Conservation (phyloP, 306 rosid genomes). For the Pterocarpus macrocarpus region DNA sequence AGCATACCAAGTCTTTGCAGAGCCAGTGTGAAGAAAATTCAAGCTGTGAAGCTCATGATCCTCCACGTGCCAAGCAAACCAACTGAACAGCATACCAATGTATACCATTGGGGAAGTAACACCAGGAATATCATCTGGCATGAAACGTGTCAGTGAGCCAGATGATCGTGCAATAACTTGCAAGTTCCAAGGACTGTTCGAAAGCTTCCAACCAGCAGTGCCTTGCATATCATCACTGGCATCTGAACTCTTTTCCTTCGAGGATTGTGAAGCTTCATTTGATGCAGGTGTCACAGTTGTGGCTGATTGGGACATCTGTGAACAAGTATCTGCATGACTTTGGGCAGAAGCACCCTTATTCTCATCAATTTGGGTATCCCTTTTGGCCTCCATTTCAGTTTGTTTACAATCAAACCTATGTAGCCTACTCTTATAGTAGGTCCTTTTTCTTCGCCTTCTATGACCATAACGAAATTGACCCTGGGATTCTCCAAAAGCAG, state of each 20-base stretch:
- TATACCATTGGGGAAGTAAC: constrained; percentile 99
- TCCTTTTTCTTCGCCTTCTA: constrained; percentile 80
- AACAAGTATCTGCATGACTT: constrained; percentile 46
- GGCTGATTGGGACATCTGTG: constrained; percentile 56
- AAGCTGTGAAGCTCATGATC: constrained; percentile 99
- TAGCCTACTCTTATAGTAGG: constrained; percentile 70
- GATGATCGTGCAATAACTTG: constrained; percentile 96
- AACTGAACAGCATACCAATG: constrained; percentile 98
- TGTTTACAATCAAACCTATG: constrained; percentile 58
- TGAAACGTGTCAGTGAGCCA: constrained; percentile 97
- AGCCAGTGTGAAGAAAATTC: constrained; percentile 96
- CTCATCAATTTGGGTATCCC: constrained; percentile 45
- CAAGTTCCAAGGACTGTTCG: constrained; percentile 98
- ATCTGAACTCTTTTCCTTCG: constrained; percentile 62
- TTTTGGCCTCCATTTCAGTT: constrained; percentile 47
- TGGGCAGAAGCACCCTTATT: constrained; percentile 45
- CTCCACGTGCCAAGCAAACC: constrained; percentile 99
- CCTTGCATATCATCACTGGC: constrained; percentile 75
- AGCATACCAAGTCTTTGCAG: constrained; percentile 98
- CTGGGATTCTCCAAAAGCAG: constrained; percentile 88
- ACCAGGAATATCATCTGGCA: constrained; percentile 99
- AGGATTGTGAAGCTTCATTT: constrained; percentile 61
- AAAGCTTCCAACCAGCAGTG: constrained; percentile 98
- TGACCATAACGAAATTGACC: constrained; percentile 70
- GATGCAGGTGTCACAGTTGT: constrained; percentile 41